Conservation (phyloP, 2,329 filamentous ascomycete genomes). For the Botrytis aclada region DNA sequence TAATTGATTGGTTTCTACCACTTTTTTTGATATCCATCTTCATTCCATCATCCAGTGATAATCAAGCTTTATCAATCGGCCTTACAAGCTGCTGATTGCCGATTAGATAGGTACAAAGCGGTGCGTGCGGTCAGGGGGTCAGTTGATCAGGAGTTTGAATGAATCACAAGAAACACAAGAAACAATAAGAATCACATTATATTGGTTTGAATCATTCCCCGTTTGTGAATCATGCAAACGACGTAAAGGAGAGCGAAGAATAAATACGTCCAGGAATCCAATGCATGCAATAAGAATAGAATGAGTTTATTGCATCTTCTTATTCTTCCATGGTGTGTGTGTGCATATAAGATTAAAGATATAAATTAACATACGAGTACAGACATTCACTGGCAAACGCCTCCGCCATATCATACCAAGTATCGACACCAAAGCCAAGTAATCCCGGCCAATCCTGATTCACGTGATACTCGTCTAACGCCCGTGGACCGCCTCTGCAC, state of each 20-base stretch:
- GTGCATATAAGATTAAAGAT: neutral
- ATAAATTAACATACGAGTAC: neutral
- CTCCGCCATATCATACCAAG: neutral
- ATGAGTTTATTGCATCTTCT: neutral
- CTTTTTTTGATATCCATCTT: neutral
- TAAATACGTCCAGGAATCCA: neutral
- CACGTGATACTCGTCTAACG: constrained; percentile 21
- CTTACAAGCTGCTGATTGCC: constrained; percentile 13
- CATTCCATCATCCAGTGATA: neutral
- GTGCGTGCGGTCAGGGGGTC: constrained; percentile 1
- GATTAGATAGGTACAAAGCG: constrained; percentile 14
- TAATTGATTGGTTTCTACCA: neutral
- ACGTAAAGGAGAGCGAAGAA: neutral
- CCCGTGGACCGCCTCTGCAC: constrained; percentile 20
- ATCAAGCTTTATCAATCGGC: constrained; percentile 17
- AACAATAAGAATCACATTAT: constrained; percentile 1
- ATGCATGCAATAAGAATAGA: neutral
- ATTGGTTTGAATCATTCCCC: neutral
- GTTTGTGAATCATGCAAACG: neutral
- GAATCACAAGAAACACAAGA: neutral
- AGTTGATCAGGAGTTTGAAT: constrained; percentile 12
- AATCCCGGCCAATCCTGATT: neutral
- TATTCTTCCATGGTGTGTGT: neutral
- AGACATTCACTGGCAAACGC: neutral
- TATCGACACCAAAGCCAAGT: neutral